Evolutionary conservation across 495 filamentous ascomycete species (phyloP), one percentile per base, ranked within the genome.

Genomic region (Aspergillus carlsbadensis): DNA sequence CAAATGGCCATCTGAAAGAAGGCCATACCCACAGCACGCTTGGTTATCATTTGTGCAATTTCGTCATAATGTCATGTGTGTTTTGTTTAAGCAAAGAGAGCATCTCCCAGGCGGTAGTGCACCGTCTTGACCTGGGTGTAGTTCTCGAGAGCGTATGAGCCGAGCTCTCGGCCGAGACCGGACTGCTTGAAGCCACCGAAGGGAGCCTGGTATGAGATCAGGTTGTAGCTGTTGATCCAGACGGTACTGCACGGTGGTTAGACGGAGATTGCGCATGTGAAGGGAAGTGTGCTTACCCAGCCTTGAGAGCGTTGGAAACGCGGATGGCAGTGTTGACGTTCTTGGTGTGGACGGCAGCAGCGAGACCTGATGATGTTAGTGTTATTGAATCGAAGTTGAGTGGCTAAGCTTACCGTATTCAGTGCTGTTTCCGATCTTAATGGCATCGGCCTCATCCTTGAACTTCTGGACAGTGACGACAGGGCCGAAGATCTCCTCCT

Each of bases 401-500:
- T 8, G 8, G 1, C 24, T 15, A 20, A 18, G 7, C 54, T 18
- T 65, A 71, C 78, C 79, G 78, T 95, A 98, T 56, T 70, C 84
- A 68, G 87, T 88, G 74, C 83, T 78, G 82, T 98, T 97, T 60
- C 83, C 92, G 44, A 90, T 74, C 57, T 81, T 77, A 75, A 97
- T 86, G 59, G 84, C 89, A 51, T 98, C 93, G 10, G 87, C 92
- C 74, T 91, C 86, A 60, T 84, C 86, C 78, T 87, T 87, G 83
- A 98, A 97, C 78, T 97, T 98, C 78, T 90, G 84, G 63, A 98
- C 89, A 50, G 88, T 86, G 76, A 90, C 90, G 56, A 98, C 93
- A 50, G 93, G 93, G 49, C 93, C 93, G 75, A 98, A 98, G 75
- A 98, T 97, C 79, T 98, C 93, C 78, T 98, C 93, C 78, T 93